Evolutionary conservation across 2,329 filamentous ascomycete species (phyloP).

Genomic region (Fusarium cyanostomum): DNA sequence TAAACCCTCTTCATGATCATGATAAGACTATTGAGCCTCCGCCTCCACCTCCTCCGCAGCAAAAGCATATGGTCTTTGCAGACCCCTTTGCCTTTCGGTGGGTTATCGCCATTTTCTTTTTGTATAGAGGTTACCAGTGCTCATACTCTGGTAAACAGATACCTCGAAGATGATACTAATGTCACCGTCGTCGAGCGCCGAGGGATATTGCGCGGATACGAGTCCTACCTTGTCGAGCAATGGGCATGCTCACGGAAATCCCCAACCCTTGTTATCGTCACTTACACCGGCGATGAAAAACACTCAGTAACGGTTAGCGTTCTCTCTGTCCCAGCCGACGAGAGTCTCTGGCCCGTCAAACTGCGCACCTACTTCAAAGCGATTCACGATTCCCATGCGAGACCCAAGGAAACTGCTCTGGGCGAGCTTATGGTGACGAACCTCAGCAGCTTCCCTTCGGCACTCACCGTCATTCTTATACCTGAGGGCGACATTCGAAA

Average conservation of each 20-base stretch:
- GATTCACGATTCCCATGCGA: constrained; percentile 84
- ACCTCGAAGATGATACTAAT: constrained; percentile 84
- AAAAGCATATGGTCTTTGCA: constrained; percentile 64
- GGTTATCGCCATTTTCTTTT: constrained; percentile 20
- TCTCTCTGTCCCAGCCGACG: constrained; percentile 82
- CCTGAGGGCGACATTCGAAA: constrained; percentile 85
- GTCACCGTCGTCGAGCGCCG: constrained; percentile 79
- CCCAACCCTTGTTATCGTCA: constrained; percentile 90
- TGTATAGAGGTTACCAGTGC: background rate
- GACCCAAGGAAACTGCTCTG: constrained; percentile 80
- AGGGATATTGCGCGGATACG: constrained; percentile 80
- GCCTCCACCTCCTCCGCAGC: constrained; percentile 28
- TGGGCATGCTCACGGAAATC: constrained; percentile 94
- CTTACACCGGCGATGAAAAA: constrained; percentile 86
- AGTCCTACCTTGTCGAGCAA: constrained; percentile 94
- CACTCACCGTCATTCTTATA: constrained; percentile 89
- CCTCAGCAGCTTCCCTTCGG: constrained; percentile 89
- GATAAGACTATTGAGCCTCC: constrained; percentile 26
- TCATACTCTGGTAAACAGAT: constrained; percentile 55
- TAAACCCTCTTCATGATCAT: constrained; percentile 26
- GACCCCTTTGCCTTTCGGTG: constrained; percentile 68
- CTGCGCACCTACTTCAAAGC: constrained; percentile 87
- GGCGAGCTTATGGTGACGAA: constrained; percentile 95
- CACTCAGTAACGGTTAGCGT: constrained; percentile 84
- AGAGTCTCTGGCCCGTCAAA: constrained; percentile 80